phyloP scores from a whole-genome alignment of 2,329 filamentous ascomycete genomes.

The Ophiostoma piceae region DNA sequence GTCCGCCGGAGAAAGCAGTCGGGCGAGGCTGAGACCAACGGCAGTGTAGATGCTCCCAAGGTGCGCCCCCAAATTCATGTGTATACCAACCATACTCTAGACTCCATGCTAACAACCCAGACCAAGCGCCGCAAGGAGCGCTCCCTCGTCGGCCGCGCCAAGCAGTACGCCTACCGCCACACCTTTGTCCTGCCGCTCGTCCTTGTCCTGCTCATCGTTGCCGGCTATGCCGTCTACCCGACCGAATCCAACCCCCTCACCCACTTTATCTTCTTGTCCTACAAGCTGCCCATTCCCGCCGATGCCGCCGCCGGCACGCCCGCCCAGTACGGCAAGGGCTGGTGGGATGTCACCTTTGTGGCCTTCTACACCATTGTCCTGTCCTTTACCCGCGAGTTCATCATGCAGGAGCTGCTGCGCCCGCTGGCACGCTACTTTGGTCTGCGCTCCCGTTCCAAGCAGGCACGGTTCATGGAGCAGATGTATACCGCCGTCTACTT shows the following conservation, averaged over 20 bases:
- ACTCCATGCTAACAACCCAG: constrained; percentile 37
- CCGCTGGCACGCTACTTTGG: constrained; percentile 67
- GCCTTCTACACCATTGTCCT: constrained; percentile 84
- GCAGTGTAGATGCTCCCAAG: constrained; percentile 30
- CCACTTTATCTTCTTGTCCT: constrained; percentile 84
- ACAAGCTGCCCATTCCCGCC: constrained; percentile 57
- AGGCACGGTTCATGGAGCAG: constrained; percentile 92
- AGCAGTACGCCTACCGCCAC: constrained; percentile 50
- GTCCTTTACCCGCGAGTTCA: constrained; percentile 88
- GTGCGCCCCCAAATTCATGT: constrained; percentile 8
- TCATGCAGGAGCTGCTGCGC: constrained; percentile 85
- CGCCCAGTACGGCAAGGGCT: constrained; percentile 81
- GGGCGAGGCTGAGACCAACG: constrained; percentile 44
- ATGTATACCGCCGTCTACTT: constrained; percentile 93
- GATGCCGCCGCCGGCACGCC: constrained; percentile 40
- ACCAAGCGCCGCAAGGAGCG: constrained; percentile 54
- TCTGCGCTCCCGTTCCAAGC: constrained; percentile 68
- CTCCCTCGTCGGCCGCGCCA: constrained; percentile 49
- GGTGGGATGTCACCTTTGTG: constrained; percentile 79
- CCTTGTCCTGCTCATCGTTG: constrained; percentile 58
- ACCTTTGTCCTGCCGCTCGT: constrained; percentile 63
- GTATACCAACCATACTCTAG: background rate
- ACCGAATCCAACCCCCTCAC: constrained; percentile 71
- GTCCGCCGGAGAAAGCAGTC: constrained; percentile 51
- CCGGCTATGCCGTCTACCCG: constrained; percentile 69